Conservation (phyloP, 1,284 basidiomycete species). For the Gymnopus androsaceus region DNA sequence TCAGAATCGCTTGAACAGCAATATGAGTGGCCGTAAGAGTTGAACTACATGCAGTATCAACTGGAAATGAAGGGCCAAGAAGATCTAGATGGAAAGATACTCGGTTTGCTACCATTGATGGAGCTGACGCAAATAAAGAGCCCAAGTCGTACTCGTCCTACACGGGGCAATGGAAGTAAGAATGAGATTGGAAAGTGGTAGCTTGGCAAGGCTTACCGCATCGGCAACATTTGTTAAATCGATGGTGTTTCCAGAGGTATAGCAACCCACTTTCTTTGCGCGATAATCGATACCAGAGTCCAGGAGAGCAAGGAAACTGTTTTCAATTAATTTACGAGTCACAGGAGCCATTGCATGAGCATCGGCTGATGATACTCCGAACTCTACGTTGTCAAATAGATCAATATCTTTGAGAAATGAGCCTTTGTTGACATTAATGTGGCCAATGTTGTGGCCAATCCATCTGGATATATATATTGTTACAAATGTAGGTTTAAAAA, state of each 20-base stretch:
- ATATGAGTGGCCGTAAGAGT: conserved; percentile 35
- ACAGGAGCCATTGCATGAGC: conserved; percentile 23
- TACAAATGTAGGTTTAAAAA: not conserved
- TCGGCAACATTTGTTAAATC: conserved; percentile 21
- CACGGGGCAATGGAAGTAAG: not conserved
- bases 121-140: conserved; percentile 26
- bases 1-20: conserved; percentile 32
- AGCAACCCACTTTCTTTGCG: conserved; percentile 35
- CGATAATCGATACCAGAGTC: conserved; percentile 42
- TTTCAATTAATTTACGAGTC: conserved; percentile 34
- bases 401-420: conserved; percentile 35
- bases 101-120: conserved; percentile 34
- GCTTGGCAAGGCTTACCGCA: conserved; percentile 13
- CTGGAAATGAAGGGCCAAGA: conserved; percentile 33
- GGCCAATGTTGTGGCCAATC: conserved; percentile 22
- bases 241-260: conserved; percentile 27
- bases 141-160: not conserved
- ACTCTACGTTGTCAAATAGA: conserved; percentile 35
- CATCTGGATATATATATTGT: conserved; percentile 17
- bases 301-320: conserved; percentile 32
- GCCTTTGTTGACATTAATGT: conserved; percentile 27
- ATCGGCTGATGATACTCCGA: conserved; percentile 34
- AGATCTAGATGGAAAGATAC: conserved; percentile 37
- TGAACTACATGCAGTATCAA: conserved; percentile 39
- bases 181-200: not conserved